Base-by-base conservation (phyloP, 2,329 filamentous ascomycete species). In the Calonectria pauciramosa region DNA sequence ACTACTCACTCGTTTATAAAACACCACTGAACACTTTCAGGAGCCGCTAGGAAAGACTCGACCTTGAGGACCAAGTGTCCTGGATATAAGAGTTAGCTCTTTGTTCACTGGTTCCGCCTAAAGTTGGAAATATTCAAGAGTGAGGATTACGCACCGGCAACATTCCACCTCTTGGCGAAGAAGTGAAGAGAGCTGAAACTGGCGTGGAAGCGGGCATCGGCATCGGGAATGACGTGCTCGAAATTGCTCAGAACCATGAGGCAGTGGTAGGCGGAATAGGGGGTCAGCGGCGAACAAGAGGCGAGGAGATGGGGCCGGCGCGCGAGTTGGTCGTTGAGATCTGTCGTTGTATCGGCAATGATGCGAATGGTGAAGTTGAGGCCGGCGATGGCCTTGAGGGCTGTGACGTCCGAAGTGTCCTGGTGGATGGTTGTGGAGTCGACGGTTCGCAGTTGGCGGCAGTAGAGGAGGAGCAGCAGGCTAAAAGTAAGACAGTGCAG, bases 311-410 rank as follows among this genome's bases (percentile, higher is more conserved):
- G 82, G 13, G 84, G 82, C 14, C 79, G 78, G 47, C 80, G 81
- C 28, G 81, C 78, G 34, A 84, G 82, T 63, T 83, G 82, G 47
- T 82, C 79, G 67, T 84, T 84, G 64, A 84, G 82, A 41, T 84
- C 82, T 49, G 80, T 80, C n/a, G 83, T 84, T 28, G 83, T 83
- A 68, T 85, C 83, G 68, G 82, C 80, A 47, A 85, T 82, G 64
- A 85, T 83, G 59, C 83, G 81, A 44, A 85, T 82, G 68, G 83
- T 83, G 70, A 85, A 85, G 76, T 85, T 85, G 70, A 85, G 80
- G 68, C 83, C 84, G 18, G 83, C 82, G 20, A 85, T 82, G 74
- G 83, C 83, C 70, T 85, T 85, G 44, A 79, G 80, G 41, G 82
- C 79, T 32, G 83, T 81, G 47, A 84, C 79, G 73, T 83, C 78